These are phyloP conservation scores for Cylindricascospora bacillispora DNA, from an alignment of 1,139 yeast genomes.

Conservation along the genomic window DNA sequence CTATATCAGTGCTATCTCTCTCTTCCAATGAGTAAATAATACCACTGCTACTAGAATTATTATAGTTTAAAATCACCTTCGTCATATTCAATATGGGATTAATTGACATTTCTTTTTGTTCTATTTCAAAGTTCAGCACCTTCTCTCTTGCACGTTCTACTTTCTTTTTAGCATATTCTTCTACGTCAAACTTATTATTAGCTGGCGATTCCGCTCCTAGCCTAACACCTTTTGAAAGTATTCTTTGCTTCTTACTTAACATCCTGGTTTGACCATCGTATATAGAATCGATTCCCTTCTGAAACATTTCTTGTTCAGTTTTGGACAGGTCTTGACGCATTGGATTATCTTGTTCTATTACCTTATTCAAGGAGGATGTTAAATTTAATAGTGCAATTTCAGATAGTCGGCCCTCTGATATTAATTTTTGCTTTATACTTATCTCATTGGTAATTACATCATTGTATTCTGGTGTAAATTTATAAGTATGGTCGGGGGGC, in stretches of 20 bases:
- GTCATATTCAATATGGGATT: constrained; percentile 21
- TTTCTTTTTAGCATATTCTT: constrained; percentile 41
- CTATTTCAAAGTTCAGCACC: constrained; percentile 23
- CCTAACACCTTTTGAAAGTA: not conserved
- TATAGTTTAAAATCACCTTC: constrained; percentile 1
- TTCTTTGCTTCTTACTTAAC: not conserved
- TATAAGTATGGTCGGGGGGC: constrained; percentile 89
- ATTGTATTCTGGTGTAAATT: constrained; percentile 56
- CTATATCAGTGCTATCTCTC: no score
- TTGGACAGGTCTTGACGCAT: no score
- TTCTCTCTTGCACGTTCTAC: constrained; percentile 23
- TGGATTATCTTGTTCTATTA: not conserved
- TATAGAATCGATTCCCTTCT: not conserved
- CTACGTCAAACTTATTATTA: constrained; percentile 35
- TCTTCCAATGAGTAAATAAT: no score
- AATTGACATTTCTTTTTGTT: constrained; percentile 15
- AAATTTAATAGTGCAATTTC: constrained; percentile 62
- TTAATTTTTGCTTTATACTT: constrained; percentile 53
- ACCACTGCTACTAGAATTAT: no score
- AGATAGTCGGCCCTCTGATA: constrained; percentile 68
- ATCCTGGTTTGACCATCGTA: not conserved
- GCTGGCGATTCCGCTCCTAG: constrained; percentile 2
- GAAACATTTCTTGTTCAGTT: not conserved
- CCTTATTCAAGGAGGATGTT: constrained; percentile 5
- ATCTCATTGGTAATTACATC: constrained; percentile 61